phyloP scores from a whole-genome alignment of 2,329 filamentous ascomycete species.

The Zymoseptoria passerinii region DNA sequence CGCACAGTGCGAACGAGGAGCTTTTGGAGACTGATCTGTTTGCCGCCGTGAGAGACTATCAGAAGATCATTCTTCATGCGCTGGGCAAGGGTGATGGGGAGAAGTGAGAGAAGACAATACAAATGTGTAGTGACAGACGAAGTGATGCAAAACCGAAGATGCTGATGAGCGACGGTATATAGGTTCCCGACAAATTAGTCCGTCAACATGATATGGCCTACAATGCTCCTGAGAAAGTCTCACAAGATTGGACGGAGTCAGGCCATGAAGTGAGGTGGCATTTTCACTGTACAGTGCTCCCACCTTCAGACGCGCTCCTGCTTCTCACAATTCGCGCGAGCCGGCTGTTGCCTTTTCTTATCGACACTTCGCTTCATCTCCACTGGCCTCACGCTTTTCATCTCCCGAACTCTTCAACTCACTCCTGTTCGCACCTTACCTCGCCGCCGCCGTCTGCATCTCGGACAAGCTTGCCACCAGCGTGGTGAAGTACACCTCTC shows the following conservation, averaged over 20 bases:
- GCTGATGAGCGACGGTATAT: not conserved
- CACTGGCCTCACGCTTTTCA: not conserved
- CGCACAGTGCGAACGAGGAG: slow-evolving; percentile 76
- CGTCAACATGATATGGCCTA: not conserved
- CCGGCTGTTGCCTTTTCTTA: not conserved
- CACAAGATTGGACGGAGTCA: not conserved
- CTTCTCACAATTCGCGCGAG: not conserved
- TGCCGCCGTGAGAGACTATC: slow-evolving; percentile 69
- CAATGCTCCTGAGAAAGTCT: not conserved
- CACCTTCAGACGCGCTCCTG: not conserved
- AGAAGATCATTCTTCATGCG: slow-evolving; percentile 36
- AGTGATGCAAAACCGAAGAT: not conserved
- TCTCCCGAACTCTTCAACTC: not conserved
- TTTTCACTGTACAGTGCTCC: not conserved
- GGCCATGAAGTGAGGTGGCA: not conserved
- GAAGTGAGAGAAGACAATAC: not conserved
- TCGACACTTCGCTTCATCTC: not conserved
- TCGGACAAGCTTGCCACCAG: not conserved
- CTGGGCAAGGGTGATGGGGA: slow-evolving; percentile 3
- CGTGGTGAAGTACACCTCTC: not conserved
- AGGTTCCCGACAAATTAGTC: not conserved
- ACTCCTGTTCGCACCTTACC: not conserved
- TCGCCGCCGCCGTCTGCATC: not conserved
- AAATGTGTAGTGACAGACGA: not conserved
- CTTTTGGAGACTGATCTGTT: slow-evolving; percentile 68